Conservation (phyloP, 345 rosid genomes). For the Mercurialis annua region DNA sequence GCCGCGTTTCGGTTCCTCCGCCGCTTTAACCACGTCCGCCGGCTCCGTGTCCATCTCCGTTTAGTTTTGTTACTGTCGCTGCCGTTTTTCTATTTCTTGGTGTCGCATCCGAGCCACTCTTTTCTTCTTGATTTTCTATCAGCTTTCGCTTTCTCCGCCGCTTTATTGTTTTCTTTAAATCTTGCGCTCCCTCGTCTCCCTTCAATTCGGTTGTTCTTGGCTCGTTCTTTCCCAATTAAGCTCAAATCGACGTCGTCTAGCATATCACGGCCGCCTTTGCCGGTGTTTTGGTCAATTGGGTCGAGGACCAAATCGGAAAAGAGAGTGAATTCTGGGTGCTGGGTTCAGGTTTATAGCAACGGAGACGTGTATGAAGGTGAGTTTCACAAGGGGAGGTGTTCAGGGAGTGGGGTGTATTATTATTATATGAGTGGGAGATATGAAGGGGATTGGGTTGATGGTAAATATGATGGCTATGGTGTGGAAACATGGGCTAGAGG, state of each 20-base stretch:
- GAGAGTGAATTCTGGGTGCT: conserved; percentile 68
- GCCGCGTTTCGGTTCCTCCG: conserved; percentile 46
- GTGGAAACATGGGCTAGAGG: conserved; percentile 98
- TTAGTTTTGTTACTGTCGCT: conserved; percentile 61
- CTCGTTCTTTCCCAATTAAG: conserved; percentile 78
- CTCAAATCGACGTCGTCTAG: conserved; percentile 35
- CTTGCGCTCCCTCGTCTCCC: conserved; percentile 81
- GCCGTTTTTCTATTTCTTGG: conserved; percentile 70
- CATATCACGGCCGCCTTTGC: conserved; percentile 43
- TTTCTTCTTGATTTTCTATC: conserved; percentile 78
- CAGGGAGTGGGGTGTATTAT: conserved; percentile 84
- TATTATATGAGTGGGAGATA: conserved; percentile 89
- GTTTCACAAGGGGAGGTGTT: conserved; percentile 79
- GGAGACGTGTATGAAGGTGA: conserved; percentile 94
- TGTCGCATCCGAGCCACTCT: conserved; percentile 78
- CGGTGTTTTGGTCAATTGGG: conserved; percentile 93
- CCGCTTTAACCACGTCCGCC: conserved; percentile 45
- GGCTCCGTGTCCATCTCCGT: conserved; percentile 56
- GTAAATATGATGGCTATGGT: conserved; percentile 84
- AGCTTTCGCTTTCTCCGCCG: conserved; percentile 80
- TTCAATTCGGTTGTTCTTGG: conserved; percentile 65
- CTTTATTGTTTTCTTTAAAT: conserved; percentile 65
- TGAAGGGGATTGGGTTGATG: conserved; percentile 95
- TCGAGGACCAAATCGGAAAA: conserved; percentile 64
- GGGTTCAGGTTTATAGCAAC: conserved; percentile 83